Evolutionary conservation across 257 asterid species (phyloP), one percentile per base, ranked within the genome.

Genomic region (Jacaranda copaia): DNA sequence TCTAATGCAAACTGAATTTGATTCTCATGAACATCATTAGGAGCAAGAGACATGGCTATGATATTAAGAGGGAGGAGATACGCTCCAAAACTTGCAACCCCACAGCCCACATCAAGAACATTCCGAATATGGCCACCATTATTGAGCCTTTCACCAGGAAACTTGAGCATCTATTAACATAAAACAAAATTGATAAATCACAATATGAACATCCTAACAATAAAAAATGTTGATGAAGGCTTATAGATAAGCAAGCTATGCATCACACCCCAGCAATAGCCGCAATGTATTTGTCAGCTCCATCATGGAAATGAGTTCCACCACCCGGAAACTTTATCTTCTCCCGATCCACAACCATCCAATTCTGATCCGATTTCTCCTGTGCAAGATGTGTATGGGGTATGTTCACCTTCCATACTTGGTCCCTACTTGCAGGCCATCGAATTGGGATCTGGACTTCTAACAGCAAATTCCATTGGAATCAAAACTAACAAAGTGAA

Each of bases 31-130:
- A 89, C 99, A 79, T 92, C 98, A 63, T 95, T 95, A 40, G 99
- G 99, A 18, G 99, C 98, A 77, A 95, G 77, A 1, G 99, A 95
- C 99, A 92, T 89, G 77, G 99, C 94, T 69, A 92, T 85, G 74
- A 95, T 86, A 80, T 87, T 77, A 55, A 84, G 89, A 25, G 96
- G 90, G 80, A 92, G 95, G 72, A 94, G 96, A 81, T 89, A 94
- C 2, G 98, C 98, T 48, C 99, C 99, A 82, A 94, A 94, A 82
- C 98, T 92, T 13, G 99, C 99, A 72, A 95, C 99, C 45, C 99
- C 99, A 83, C 99, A 95, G 25, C 99, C 99, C 81, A 95, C 96
- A 57, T 95, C 99, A 57, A 95, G 97, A 82, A 92, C 96, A 81
- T 77, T 95, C 55, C 99, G 84, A 18, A 92, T 86, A 76, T 79